Evolutionary conservation across 306 rosid species (phyloP).

Genomic region (Inga oerstediana): DNA sequence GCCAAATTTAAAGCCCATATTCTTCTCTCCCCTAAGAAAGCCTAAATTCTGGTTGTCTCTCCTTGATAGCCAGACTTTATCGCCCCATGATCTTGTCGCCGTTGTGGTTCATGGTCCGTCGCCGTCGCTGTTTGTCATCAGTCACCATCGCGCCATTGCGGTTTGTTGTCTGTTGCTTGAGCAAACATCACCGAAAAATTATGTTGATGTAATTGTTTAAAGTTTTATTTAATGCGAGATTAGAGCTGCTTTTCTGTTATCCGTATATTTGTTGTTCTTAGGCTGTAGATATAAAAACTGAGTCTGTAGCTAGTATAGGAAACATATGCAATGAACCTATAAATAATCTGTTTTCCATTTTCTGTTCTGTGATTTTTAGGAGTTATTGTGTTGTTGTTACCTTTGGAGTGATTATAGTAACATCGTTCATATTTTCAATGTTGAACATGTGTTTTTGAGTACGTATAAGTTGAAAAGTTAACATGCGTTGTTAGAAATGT

Average conservation of each 20-base stretch:
- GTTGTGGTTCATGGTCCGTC: too few species aligned
- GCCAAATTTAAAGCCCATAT: too few species aligned
- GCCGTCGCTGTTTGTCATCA: not conserved
- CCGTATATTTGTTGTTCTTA: conserved; percentile 8
- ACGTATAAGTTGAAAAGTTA: conserved; percentile 14
- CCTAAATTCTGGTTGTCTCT: too few species aligned
- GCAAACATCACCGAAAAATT: not conserved
- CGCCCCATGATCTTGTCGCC: too few species aligned
- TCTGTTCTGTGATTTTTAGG: not conserved
- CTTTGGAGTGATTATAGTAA: not conserved
- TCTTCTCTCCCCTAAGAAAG: too few species aligned
- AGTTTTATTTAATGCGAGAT: too few species aligned
- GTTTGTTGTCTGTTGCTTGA: conserved; percentile 27
- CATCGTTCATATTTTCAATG: not conserved
- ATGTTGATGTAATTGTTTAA: not conserved
- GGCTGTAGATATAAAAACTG: not conserved
- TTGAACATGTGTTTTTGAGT: not conserved
- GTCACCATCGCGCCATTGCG: too few species aligned
- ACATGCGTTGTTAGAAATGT: conserved; percentile 16
- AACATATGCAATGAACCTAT: conserved; percentile 13
- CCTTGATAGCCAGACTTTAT: too few species aligned
- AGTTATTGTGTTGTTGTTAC: not conserved
- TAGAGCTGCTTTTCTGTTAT: not conserved
- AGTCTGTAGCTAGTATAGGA: not conserved
- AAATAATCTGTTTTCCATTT: not conserved